These are phyloP conservation scores for Yueomyces sinensis DNA, from an alignment of 805 yeast genomes.

Conservation along the genomic window DNA sequence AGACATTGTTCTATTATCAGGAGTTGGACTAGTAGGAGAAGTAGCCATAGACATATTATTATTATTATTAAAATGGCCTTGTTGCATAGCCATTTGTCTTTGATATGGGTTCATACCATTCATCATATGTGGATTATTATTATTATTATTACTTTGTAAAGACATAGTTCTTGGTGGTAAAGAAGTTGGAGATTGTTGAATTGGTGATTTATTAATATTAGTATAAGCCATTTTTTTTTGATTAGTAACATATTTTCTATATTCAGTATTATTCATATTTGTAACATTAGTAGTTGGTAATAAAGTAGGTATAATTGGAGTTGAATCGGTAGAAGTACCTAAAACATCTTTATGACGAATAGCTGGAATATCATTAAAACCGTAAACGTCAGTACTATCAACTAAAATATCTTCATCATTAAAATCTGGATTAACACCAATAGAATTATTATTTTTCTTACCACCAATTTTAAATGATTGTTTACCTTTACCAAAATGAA, in stretches of 20 bases:
- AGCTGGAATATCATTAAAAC: constrained; percentile 53
- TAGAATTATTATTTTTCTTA: constrained; percentile 10
- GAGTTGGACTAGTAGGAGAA: background rate
- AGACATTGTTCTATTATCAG: constrained; percentile 23
- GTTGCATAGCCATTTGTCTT: constrained; percentile 2
- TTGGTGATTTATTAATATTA: constrained; percentile 18
- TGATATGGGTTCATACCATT: background rate
- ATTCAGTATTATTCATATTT: constrained; percentile 40
- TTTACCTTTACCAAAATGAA: constrained; percentile 5
- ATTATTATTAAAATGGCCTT: constrained; percentile 1
- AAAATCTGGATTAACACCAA: constrained; percentile 25
- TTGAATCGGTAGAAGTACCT: constrained; percentile 42
- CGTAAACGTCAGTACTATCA: constrained; percentile 27
- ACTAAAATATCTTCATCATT: constrained; percentile 27
- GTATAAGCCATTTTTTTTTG: constrained; percentile 46
- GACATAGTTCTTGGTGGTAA: constrained; percentile 33
- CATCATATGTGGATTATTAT: too few relatives aligned
- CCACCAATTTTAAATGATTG: constrained; percentile 1
- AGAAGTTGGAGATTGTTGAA: constrained; percentile 2
- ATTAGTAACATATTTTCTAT: constrained; percentile 56
- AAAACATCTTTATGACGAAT: constrained; percentile 47
- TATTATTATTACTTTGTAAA: constrained; percentile 17
- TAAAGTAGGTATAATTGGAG: constrained; percentile 67
- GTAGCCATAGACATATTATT: background rate
- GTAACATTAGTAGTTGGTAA: constrained; percentile 12